Evolutionary conservation across 768 basidiomycete species (phyloP), one percentile per base, ranked within the genome.

Genomic region (Mycena sanguinolenta): DNA sequence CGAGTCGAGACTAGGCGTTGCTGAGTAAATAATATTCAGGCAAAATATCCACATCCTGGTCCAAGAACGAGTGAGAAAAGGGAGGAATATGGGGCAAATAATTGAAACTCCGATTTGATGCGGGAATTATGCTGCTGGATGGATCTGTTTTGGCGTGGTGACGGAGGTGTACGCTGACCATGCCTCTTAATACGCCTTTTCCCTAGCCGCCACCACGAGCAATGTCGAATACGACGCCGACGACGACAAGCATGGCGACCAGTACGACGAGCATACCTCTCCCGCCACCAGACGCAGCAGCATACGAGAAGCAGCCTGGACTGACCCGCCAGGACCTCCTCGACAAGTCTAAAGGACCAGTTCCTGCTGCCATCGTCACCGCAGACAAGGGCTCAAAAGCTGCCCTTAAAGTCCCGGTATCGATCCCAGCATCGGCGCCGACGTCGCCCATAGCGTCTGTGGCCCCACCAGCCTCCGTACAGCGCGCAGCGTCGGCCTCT

Each of bases 301-400:
- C 69, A 17, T 49, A 64, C 65, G 72, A 73, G 1, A 73, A 73
- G 46, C 65, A 70, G 65, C 72, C 72, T 10, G 72, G 72, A 8
- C 27, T 25, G 57, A 73, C 72, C 5, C 60, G 54, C 62, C n/a
- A 67, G 42, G 69, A 70, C 27, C 72, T 73, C 52, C 61, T 67
- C 58, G 64, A 32, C 30, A 28, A 13, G 19, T 25, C 58, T 2
- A 27, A n/a, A 2, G 10, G 16, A 0, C 32, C 32, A 12, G 1
- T 21, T 46, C 19, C 32, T 19, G 28, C 28, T 1, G 14, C 53
- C 32, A 34, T 34, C 10, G 32, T 5, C 32, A 34, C 32, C n/a
- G n/a, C n/a, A n/a, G n/a, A n/a, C n/a, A n/a, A n/a, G n/a, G n/a
- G n/a, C n/a, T n/a, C n/a, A n/a, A n/a, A n/a, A n/a, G n/a, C n/a